A percentile compares a stretch with the other conserved stretches of the same genome.
phyloP scores from a whole-genome alignment of 1,284 basidiomycete genomes.

The Stygiomarasmius scandens region DNA sequence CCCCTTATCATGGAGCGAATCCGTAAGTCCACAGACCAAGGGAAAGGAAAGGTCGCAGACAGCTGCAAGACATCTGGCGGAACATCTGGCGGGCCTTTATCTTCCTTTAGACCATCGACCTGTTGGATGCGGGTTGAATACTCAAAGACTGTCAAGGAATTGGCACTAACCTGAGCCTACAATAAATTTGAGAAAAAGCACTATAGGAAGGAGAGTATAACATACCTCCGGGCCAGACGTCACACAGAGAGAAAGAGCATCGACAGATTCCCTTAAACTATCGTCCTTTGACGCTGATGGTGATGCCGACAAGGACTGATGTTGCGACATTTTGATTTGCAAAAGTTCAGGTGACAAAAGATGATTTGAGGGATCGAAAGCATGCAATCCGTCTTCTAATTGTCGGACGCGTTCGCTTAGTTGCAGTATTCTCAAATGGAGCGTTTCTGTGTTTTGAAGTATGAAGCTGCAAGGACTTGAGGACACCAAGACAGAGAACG shows the following conservation, averaged over 20 bases:
- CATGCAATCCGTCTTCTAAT: constrained; percentile 54
- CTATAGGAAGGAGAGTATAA: background rate
- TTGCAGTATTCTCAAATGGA: constrained; percentile 62
- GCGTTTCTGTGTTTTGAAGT: constrained; percentile 63
- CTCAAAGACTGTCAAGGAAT: background rate
- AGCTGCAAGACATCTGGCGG: constrained; percentile 60
- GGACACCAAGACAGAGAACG: background rate
- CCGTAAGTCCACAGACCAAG: constrained; percentile 57
- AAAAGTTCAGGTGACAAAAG: constrained; percentile 50
- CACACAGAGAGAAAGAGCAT: constrained; percentile 7
- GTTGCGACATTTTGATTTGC: constrained; percentile 54
- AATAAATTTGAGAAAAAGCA: background rate
- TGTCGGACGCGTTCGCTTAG: constrained; percentile 61
- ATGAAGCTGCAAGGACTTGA: constrained; percentile 46
- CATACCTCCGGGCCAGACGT: background rate
- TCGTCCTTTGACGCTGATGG: constrained; percentile 23
- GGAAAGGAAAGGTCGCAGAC: constrained; percentile 64
- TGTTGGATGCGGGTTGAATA: background rate
- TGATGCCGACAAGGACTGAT: constrained; percentile 35
- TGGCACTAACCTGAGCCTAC: background rate
- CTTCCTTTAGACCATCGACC: background rate
- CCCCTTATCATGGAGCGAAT: constrained; percentile 61
- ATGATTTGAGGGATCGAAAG: constrained; percentile 51
- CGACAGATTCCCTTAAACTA: constrained; percentile 19
- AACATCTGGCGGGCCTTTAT: constrained; percentile 37